phyloP scores from a whole-genome alignment of 2,329 filamentous ascomycete species.

The Knufia petricola region DNA sequence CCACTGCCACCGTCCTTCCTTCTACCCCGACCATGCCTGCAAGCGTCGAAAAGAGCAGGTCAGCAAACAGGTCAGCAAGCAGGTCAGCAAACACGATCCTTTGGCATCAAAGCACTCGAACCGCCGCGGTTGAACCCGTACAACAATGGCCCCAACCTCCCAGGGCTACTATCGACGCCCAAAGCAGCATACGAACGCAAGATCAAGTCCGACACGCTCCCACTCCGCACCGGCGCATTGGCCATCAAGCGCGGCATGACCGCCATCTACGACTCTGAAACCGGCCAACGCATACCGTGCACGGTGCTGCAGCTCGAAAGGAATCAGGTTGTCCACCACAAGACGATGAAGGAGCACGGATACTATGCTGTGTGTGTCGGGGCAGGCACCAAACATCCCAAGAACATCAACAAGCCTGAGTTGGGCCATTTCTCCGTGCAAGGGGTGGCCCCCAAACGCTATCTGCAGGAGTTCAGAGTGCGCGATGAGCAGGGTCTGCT shows the following conservation, averaged over 20 bases:
- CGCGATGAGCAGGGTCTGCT: slow-evolving; percentile 61
- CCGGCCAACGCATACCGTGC: slow-evolving; percentile 69
- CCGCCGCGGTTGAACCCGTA: slow-evolving; percentile 42
- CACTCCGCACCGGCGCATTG: slow-evolving; percentile 68
- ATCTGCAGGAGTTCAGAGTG: slow-evolving; percentile 81
- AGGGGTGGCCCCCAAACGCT: slow-evolving; percentile 71
- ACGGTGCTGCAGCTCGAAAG: slow-evolving; percentile 90
- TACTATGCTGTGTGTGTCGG: slow-evolving; percentile 94
- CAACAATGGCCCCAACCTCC: slow-evolving; percentile 41
- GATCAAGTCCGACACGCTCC: slow-evolving; percentile 41
- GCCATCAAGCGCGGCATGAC: slow-evolving; percentile 95
- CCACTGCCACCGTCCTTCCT: slow-evolving; percentile 22
- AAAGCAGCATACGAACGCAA: slow-evolving; percentile 52
- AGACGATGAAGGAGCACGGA: slow-evolving; percentile 69
- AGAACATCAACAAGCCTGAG: slow-evolving; percentile 70
- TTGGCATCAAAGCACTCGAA: slow-evolving; percentile 50
- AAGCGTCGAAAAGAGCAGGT: slow-evolving; percentile 13
- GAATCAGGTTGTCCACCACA: slow-evolving; percentile 80
- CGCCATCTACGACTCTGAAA: slow-evolving; percentile 67
- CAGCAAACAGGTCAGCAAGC: too few species aligned
- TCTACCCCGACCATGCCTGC: slow-evolving; percentile 21
- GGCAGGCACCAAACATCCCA: slow-evolving; percentile 60
- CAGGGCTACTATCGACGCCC: slow-evolving; percentile 43
- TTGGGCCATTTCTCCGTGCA: slow-evolving; percentile 81
- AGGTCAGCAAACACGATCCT: slow-evolving; percentile 27